A percentile compares a stretch with the other conserved stretches of the same genome.
phyloP scores from a whole-genome alignment of 192 early-diverging fungal species.

The Jimgerdemannia lactiflua region DNA sequence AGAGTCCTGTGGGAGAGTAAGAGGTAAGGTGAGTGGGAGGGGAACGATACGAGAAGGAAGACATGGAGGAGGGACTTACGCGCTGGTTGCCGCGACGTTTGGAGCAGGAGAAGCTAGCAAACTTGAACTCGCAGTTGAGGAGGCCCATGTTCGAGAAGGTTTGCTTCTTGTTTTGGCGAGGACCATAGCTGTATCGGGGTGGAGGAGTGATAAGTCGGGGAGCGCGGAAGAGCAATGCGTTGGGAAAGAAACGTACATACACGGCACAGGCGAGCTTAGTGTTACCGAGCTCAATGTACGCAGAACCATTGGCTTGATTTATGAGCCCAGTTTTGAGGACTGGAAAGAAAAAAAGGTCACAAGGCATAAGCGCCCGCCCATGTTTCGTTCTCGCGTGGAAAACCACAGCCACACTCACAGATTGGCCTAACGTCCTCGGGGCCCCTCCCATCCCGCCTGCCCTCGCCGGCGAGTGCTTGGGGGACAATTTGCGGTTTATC shows the following conservation, averaged over 20 bases:
- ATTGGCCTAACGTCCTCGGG: constrained; percentile 52
- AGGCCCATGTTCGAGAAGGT: constrained; percentile 51
- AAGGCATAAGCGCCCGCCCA: no score
- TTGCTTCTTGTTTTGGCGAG: constrained; percentile 54
- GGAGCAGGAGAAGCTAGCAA: constrained; percentile 66
- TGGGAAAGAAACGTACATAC: constrained; percentile 48
- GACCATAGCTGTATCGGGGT: constrained; percentile 57
- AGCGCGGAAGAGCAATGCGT: background rate
- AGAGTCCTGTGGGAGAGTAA: no score
- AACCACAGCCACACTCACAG: constrained; percentile 32
- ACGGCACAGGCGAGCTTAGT: constrained; percentile 78
- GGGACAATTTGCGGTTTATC: constrained; percentile 33
- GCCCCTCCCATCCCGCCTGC: constrained; percentile 43
- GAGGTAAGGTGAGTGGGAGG: constrained; percentile 23
- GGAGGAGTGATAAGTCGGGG: background rate
- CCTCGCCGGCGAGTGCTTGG: constrained; percentile 19
- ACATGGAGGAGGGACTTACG: constrained; percentile 26
- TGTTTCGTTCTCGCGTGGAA: background rate
- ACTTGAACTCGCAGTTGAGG: constrained; percentile 74
- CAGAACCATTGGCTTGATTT: constrained; percentile 71
- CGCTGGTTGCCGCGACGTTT: constrained; percentile 48
- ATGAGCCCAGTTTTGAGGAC: constrained; percentile 71
- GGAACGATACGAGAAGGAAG: constrained; percentile 3
- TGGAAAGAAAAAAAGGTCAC: constrained; percentile 12
- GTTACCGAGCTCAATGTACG: constrained; percentile 68